Percentiles rank a stretch among this genome's conserved stretches.
Conservation (phyloP, 2,329 filamentous ascomycete genomes). For the Pseudopyricularia javanii region DNA sequence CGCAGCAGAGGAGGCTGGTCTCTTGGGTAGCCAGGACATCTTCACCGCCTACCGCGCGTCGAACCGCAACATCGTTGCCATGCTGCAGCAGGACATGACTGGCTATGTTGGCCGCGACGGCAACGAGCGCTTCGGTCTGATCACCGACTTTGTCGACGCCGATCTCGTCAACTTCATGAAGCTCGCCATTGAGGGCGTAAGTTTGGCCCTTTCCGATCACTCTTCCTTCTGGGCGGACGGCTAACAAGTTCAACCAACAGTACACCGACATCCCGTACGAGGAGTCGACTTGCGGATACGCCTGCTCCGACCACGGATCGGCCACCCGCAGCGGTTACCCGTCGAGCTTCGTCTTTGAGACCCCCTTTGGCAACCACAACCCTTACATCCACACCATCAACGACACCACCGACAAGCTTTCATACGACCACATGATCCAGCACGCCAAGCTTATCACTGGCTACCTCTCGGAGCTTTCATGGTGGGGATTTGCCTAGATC, state of each 20-base stretch:
- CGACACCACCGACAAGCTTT: conserved; percentile 59
- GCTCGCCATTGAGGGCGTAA: conserved; percentile 54
- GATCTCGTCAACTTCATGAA: conserved; percentile 84
- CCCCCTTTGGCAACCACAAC: conserved; percentile 46
- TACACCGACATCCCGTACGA: conserved; percentile 67
- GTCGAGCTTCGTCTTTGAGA: conserved; percentile 52
- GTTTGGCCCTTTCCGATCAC: not conserved
- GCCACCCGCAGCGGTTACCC: conserved; percentile 56
- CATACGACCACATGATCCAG: conserved; percentile 53
- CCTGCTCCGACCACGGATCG: conserved; percentile 55
- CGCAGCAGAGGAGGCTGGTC: conserved; percentile 76
- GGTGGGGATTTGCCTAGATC: conserved; percentile 19
- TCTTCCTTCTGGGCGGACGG: not conserved
- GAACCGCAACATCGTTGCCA: conserved; percentile 72
- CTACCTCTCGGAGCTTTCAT: conserved; percentile 32
- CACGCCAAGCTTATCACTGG: conserved; percentile 40
- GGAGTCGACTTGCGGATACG: conserved; percentile 38
- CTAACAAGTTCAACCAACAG: conserved; percentile 15
- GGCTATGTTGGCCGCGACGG: conserved; percentile 75
- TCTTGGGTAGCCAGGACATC: conserved; percentile 80
- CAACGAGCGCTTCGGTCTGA: conserved; percentile 82
- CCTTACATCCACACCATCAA: conserved; percentile 62
- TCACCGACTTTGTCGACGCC: conserved; percentile 79
- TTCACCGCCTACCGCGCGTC: conserved; percentile 69
- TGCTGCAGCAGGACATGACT: conserved; percentile 98